These are phyloP conservation scores for Ophiostoma novo-ulmi DNA, from an alignment of 2,329 filamentous ascomycete genomes.

Conservation along the genomic window DNA sequence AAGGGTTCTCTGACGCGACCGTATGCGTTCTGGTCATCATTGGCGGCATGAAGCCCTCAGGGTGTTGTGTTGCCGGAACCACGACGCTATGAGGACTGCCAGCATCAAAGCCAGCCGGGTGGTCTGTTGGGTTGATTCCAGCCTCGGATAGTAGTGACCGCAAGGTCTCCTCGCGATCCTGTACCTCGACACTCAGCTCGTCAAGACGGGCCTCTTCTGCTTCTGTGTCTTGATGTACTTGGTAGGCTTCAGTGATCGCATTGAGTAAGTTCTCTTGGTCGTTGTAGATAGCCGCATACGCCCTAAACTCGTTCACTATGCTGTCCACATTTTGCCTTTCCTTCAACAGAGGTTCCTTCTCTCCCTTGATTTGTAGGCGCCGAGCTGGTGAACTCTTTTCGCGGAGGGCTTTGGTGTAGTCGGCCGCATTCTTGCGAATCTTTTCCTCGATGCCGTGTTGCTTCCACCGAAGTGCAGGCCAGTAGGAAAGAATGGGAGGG, in stretches of 20 bases:
- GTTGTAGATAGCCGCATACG: conserved; percentile 40
- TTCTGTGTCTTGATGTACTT: conserved; percentile 47
- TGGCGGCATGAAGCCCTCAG: conserved; percentile 30
- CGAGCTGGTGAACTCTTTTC: conserved; percentile 44
- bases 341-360: conserved; percentile 45
- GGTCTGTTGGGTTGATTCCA: conserved; percentile 36
- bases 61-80: conserved; percentile 44
- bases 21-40: conserved; percentile 35
- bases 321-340: conserved; percentile 44
- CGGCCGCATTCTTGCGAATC: conserved; percentile 44
- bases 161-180: conserved; percentile 41
- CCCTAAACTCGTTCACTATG: conserved; percentile 40
- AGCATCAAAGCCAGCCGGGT: conserved; percentile 27
- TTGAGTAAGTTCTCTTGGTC: conserved; percentile 45
- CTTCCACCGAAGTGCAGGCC: conserved; percentile 30
- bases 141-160: conserved; percentile 40
- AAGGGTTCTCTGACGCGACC: conserved; percentile 34
- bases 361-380: conserved; percentile 44
- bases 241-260: conserved; percentile 47
- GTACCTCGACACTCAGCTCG: conserved; percentile 43
- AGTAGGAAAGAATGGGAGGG: conserved; percentile 24
- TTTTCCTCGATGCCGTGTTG: conserved; percentile 39
- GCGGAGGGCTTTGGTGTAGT: conserved; percentile 45
- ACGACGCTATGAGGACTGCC: conserved; percentile 33
- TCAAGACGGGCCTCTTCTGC: conserved; percentile 49